Evolutionary conservation across 176 grass and related monocot genomes (phyloP), one percentile per base, ranked within the genome.

Genomic region (Triticum urartu): DNA sequence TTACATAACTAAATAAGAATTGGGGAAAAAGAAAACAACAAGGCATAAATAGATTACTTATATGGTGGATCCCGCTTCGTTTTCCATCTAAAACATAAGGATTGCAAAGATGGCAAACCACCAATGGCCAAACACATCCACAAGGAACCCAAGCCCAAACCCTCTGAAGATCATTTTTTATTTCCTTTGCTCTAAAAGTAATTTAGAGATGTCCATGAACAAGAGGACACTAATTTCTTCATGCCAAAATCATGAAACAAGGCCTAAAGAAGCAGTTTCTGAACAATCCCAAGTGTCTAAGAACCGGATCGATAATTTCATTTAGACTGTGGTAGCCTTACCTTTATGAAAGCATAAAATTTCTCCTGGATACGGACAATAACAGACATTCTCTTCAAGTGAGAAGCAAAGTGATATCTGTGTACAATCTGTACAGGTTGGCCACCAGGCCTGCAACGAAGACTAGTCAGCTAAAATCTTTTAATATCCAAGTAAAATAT

Each of bases 381-480:
- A 86, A 99, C 97, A 88, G 89, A 93, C 97, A 99, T 99, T 90
- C 97, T 96, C 88, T 99, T 99, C 78, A 99, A 88, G 85, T 99
- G 94, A 78, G 97, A 99, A 87, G 97, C 97, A 93, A 99, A 99
- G 92, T 99, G 97, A 72, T 91, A 92, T 75, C 97, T 94, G 43
- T 99, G 92, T 81, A 95, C 84, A 84, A 99, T 99, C 68, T 91
- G 94, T 84, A 99, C 97, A 83, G 97, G 92, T 86, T 93, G 90
- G 65, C 89, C 72, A 80, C 92, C 97, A 84, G 97, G 89, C 89
- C 97, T 99, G 90, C 20, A 82, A 95, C 42, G 24, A 56, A 77
- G 74, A 56, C 17, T 21, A 30, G 47, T 54, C 28, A 77, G 74
- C 11, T 77, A 56, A 22, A 34, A 56, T 58, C 7, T 9, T 56